Evolutionary conservation across 2,329 filamentous ascomycete genomes (phyloP), one percentile per base, ranked within the genome.

Genomic region (Apiospora aurea): DNA sequence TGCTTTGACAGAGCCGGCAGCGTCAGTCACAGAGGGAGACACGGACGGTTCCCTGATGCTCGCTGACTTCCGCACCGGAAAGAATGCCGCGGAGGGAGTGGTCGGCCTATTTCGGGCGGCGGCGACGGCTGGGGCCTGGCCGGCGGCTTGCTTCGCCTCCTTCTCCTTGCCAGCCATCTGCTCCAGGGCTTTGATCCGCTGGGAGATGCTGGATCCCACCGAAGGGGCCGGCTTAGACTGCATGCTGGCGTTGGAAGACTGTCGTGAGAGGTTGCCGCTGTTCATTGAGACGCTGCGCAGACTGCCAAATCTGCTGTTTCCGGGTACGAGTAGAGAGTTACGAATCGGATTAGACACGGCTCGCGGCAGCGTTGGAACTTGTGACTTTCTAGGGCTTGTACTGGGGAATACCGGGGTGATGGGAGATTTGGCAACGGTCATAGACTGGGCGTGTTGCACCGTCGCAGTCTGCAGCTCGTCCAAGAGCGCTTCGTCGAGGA

Each of bases 161-260:
- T 69, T 78, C 64, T 81, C 74, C 78, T 80, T 78, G 79, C 87
- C 82, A 72, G 91, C 87, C 75, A 96, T 87, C 81, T 94, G 95
- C 79, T 97, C 94, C 70, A 99, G 86, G 8, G 95, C 95, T 82
- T 97, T 97, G 81, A 98, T 98, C 57, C 96, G 92, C 80, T 96
- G 94, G 3, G 96, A 97, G 73, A 99, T 98, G 76, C 94, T 95
- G 11, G 93, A 95, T 10, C 94, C 95, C 34, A 98, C 89, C 0
- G 46, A 1, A n/a, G 46, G 46, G 21, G 21, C 46, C 21, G 46
- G 46, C 46, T 49, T 96, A 75, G 89, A 85, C 67, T 87, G 84
- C 69, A 92, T 79, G 69, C 87, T 87, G 18, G 88, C 80, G 26
- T 29, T 44, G 64, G 79, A 81, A 43, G 85, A 82, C 76, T 89